Evolutionary conservation across 352 stramenopile species (phyloP).

Genomic region (Pythium guiyangense): DNA sequence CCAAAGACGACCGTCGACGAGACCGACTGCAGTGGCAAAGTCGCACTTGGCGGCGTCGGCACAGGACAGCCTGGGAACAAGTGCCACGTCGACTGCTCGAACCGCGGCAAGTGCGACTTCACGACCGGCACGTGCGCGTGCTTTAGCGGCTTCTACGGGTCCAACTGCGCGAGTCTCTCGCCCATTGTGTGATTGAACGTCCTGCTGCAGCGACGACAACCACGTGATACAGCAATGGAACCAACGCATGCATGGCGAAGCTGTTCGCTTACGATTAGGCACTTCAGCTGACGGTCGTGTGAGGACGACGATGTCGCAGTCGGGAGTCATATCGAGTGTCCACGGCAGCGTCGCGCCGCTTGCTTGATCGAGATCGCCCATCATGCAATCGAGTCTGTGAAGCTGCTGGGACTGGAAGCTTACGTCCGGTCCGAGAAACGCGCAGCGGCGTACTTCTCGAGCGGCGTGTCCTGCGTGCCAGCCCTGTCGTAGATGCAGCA

Average conservation of each 20-base stretch:
- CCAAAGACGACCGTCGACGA: conserved; percentile 77
- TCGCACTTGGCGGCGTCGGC: conserved; percentile 31
- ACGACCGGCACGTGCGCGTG: conserved; percentile 56
- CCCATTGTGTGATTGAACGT: conserved; percentile 22
- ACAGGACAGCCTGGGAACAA: conserved; percentile 40
- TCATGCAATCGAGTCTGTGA: too few species aligned
- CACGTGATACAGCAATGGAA: background rate
- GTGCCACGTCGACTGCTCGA: conserved; percentile 76
- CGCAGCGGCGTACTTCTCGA: conserved; percentile 69
- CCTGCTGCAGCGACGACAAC: background rate
- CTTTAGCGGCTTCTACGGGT: conserved; percentile 75
- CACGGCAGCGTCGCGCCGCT: background rate
- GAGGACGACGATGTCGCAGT: background rate
- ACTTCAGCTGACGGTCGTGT: background rate
- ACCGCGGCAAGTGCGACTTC: conserved; percentile 75
- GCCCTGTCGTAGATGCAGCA: conserved; percentile 21
- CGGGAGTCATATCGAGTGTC: too few species aligned
- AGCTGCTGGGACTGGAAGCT: conserved; percentile 5
- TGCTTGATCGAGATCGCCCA: background rate
- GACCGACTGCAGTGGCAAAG: conserved; percentile 71
- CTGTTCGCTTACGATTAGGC: background rate
- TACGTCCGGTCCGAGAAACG: conserved; percentile 45
- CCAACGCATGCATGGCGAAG: background rate
- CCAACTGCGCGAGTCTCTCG: conserved; percentile 68
- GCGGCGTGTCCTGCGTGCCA: conserved; percentile 33